Conservation (phyloP, 306 rosid genomes). For the Pachyrhizus erosus region DNA sequence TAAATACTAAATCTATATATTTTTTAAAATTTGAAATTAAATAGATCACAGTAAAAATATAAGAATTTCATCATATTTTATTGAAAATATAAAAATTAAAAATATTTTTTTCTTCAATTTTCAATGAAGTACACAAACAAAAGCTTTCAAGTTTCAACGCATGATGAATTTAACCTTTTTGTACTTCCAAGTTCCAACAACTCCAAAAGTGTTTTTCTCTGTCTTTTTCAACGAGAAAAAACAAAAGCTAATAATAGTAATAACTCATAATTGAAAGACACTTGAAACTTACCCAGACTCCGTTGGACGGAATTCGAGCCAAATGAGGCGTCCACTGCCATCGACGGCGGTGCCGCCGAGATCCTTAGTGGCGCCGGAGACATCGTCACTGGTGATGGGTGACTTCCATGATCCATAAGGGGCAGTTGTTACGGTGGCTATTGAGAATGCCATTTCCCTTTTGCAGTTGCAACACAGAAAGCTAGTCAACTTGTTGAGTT, state of each 20-base stretch:
- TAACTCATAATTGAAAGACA: background rate
- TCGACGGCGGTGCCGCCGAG: constrained; percentile 89
- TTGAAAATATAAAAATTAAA: no score
- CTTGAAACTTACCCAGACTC: constrained; percentile 69
- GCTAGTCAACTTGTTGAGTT: background rate
- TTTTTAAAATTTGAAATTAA: no score
- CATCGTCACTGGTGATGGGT: constrained; percentile 83
- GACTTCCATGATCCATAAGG: constrained; percentile 97
- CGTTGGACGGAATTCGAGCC: constrained; percentile 88
- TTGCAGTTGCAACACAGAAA: background rate
- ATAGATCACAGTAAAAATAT: no score
- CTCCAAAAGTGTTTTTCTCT: background rate
- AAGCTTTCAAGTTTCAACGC: background rate
- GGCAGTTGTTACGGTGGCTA: constrained; percentile 42
- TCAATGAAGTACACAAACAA: no score
- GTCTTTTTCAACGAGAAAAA: background rate
- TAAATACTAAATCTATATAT: no score
- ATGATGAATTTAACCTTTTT: background rate
- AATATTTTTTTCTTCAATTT: no score
- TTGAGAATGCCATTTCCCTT: constrained; percentile 55
- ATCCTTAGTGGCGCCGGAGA: constrained; percentile 81
- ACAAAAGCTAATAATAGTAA: background rate
- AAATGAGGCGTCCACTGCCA: constrained; percentile 72
- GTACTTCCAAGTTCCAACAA: background rate
- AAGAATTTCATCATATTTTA: no score